Base-by-base conservation (phyloP, 2,329 filamentous ascomycete genomes). In the Coniochaeta hoffmannii region DNA sequence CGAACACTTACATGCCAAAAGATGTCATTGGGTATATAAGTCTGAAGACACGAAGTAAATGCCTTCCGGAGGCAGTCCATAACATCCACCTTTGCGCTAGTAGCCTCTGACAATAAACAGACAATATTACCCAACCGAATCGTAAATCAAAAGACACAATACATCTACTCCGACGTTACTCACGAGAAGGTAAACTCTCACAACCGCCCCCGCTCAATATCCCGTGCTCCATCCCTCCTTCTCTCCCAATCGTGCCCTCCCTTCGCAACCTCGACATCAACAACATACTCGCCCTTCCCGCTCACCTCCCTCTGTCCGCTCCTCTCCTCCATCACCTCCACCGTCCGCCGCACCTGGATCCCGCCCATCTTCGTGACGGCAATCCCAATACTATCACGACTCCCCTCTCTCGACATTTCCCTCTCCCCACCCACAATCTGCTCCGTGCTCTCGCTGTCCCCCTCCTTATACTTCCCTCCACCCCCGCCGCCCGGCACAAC, bases 331-430 rank as follows among this genome's bases (percentile, higher is more conserved):
- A 34, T n/a, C 22, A 55, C 41, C 12, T 46, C 53, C 4, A 55
- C 41, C 19, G 53, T 55, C 32, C 53, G 12, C 30, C 41, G 4
- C 26, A 55, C 53, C 28, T 31, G 38, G 11, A 55, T 55, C 10
- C 41, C 53, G 3, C 30, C 41, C 49, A 34, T 32, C 9, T 51
- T 51, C 26, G n/a, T 31, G 4, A 51, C 11, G 14, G 49, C 49
- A 34, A 51, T 24, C 4, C 49, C 49, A 19, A 32, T 51, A 22
- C 49, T 51, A 19, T 51, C 49, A 11, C 15, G 26, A 11, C 49
- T 51, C 49, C 28, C 49, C n/a, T 31, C 28, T 15, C 49, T 30
- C 49, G 26, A 32, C 7, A 19, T 10, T 7, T 51, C 49, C 5
- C 3, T 10, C 15, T 34, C 31, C 49, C 12, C 49, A 2, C 17